Percentiles rank a stretch among this genome's conserved stretches.
These are phyloP conservation scores for Sesbania bispinosa DNA, from an alignment of 306 rosid species.

Conservation along the genomic window DNA sequence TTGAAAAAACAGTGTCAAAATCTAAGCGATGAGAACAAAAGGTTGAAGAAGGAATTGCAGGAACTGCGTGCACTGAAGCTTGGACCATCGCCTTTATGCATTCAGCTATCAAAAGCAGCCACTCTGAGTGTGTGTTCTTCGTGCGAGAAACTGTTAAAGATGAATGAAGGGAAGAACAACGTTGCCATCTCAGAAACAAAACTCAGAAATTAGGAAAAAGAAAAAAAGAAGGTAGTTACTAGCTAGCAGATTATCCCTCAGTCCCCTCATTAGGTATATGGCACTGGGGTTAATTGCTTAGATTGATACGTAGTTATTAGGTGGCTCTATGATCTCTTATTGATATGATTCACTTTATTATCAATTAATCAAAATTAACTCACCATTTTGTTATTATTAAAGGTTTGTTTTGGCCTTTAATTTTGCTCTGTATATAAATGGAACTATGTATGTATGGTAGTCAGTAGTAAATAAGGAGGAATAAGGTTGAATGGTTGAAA, in stretches of 20 bases:
- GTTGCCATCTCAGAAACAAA: not conserved
- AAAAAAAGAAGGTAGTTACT: not conserved
- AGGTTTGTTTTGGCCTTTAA: not conserved
- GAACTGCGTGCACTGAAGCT: conserved; percentile 48
- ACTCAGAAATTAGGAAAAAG: not conserved
- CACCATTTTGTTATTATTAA: not conserved
- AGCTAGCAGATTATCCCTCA: not conserved
- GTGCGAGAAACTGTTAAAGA: conserved; percentile 34
- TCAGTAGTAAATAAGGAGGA: too few species aligned
- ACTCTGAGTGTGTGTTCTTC: conserved; percentile 40
- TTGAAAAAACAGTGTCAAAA: conserved; percentile 67
- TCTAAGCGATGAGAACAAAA: conserved; percentile 60
- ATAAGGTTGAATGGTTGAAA: conserved; percentile 36
- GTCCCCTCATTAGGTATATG: conserved; percentile 9
- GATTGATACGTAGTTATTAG: not conserved
- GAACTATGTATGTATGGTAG: not conserved
- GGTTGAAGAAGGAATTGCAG: conserved; percentile 71
- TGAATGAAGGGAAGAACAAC: conserved; percentile 10
- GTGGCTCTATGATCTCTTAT: not conserved
- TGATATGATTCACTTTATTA: conserved; percentile 1
- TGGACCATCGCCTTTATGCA: conserved; percentile 32
- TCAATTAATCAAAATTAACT: conserved; percentile 3
- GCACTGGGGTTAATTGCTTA: not conserved
- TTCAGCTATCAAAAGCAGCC: conserved; percentile 41
- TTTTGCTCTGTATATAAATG: not conserved